phyloP scores from a whole-genome alignment of 305 asterid genomes.

The Rubia tinctorum region DNA sequence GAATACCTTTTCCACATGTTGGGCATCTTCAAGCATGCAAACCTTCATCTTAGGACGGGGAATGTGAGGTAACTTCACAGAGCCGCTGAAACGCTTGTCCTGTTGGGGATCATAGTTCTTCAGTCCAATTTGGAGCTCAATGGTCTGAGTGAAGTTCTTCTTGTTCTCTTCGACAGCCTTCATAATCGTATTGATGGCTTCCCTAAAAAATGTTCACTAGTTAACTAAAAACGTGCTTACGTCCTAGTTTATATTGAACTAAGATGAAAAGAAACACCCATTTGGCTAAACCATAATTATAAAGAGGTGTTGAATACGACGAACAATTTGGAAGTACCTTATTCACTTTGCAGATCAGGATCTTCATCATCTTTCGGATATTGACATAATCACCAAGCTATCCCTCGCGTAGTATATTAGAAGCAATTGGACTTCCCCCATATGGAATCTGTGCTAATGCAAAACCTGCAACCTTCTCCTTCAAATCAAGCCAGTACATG shows the following conservation, averaged over 20 bases:
- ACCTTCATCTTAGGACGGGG: no score
- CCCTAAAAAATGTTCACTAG: not conserved
- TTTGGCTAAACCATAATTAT: not conserved
- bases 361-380: constrained; percentile 89
- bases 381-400: constrained; percentile 96
- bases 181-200: no score
- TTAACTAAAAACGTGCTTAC: not conserved
- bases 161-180: no score
- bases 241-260: not conserved
- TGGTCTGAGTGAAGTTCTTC: no score
- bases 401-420: constrained; percentile 88
- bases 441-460: constrained; percentile 95
- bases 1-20: no score
- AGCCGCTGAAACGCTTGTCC: no score
- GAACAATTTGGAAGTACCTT: constrained; percentile 46
- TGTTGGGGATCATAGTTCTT: no score
- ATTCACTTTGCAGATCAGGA: constrained; percentile 84
- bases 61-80: no score
- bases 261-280: not conserved
- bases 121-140: no score
- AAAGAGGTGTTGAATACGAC: not conserved
- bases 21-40: no score
- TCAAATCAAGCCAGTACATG: constrained; percentile 82
- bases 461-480: constrained; percentile 92
- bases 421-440: constrained; percentile 96